Percentiles rank a stretch among this genome's conserved stretches.
Evolutionary conservation across 169 alveolate genomes (phyloP).

Genomic region (Cyclospora cayetanensis): DNA sequence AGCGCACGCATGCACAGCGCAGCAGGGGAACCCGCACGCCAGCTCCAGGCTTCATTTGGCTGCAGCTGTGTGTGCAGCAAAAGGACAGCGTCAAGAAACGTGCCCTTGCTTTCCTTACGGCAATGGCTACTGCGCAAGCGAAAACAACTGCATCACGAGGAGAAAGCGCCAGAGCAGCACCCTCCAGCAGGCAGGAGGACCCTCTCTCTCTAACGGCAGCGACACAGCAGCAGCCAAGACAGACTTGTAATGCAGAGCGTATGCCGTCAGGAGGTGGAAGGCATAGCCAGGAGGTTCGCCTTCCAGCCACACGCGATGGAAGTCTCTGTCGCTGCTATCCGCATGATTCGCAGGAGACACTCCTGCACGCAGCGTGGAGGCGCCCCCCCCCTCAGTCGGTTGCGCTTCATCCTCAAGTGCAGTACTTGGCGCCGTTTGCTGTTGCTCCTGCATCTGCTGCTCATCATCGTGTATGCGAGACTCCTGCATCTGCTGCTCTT

Average conservation of each 20-base stretch:
- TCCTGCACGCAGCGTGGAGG: not conserved
- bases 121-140: not conserved
- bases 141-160: not conserved
- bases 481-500: slow-evolving; percentile 44
- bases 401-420: slow-evolving; percentile 27
- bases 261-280: slow-evolving; percentile 70
- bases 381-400: not conserved
- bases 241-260: slow-evolving; percentile 70
- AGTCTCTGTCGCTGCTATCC: not conserved
- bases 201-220: not conserved
- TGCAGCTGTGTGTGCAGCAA: not conserved
- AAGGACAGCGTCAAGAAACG: not conserved
- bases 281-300: slow-evolving; percentile 69
- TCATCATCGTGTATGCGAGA: not conserved
- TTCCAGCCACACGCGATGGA: slow-evolving; percentile 1
- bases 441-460: slow-evolving; percentile 11
- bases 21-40: not conserved
- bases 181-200: not conserved
- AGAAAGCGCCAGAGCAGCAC: not conserved
- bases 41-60: not conserved
- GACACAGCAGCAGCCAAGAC: slow-evolving; percentile 4
- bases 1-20: no score
- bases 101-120: no score
- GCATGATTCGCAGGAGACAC: not conserved
- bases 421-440: not conserved